Evolutionary conservation across 768 basidiomycete genomes (phyloP).

Genomic region (Rhodotorula graminis): DNA sequence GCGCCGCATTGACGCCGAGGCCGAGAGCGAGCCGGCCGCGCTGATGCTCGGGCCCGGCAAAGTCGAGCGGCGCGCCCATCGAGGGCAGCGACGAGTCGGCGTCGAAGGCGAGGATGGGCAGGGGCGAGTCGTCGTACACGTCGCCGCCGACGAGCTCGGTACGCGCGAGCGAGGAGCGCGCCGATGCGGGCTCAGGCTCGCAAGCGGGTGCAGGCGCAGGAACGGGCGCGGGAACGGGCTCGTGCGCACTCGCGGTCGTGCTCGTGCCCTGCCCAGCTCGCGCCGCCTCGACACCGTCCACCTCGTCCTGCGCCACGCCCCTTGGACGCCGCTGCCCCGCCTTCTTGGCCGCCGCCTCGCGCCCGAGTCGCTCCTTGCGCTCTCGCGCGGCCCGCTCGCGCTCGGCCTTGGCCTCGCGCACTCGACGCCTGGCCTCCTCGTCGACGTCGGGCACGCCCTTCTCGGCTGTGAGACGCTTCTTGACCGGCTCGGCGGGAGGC

Average conservation of each 20-base stretch:
- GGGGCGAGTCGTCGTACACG: not conserved
- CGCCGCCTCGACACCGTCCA: not conserved
- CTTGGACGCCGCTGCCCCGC: rapidly evolving
- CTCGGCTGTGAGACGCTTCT: not conserved
- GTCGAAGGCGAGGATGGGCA: not conserved
- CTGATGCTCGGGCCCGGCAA: not conserved
- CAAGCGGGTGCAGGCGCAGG: no score
- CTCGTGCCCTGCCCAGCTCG: no score
- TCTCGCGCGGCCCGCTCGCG: not conserved
- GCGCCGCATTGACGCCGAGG: no score
- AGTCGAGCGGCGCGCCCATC: conserved; percentile 14
- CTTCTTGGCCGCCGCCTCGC: not conserved
- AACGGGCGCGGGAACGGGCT: no score
- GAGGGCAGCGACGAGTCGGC: not conserved
- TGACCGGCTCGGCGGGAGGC: not conserved
- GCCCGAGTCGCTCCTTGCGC: not conserved
- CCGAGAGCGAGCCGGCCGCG: no score
- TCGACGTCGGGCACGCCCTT: not conserved
- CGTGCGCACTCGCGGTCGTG: no score
- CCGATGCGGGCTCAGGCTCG: no score
- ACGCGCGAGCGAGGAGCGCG: not conserved
- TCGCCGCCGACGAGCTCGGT: not conserved
- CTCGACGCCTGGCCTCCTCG: not conserved
- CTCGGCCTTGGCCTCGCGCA: conserved; percentile 6
- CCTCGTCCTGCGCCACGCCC: not conserved